These are phyloP conservation scores for Begonia peltatifolia DNA, from an alignment of 306 rosid species.

Conservation along the genomic window DNA sequence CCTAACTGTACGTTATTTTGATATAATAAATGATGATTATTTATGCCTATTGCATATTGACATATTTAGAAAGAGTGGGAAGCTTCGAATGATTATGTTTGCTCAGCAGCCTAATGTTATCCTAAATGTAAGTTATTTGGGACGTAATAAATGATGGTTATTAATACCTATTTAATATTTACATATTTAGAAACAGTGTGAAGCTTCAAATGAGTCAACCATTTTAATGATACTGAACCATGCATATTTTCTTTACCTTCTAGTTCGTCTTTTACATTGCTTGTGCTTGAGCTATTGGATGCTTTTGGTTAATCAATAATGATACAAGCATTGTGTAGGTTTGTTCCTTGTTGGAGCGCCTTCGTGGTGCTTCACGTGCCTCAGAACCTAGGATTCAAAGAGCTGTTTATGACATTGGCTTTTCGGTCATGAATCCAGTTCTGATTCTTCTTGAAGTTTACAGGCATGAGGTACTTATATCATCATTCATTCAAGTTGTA, in stretches of 20 bases:
- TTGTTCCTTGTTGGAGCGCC: slow-evolving; percentile 85
- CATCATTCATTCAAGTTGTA: neutral
- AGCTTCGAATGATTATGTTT: neutral
- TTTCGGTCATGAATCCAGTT: slow-evolving; percentile 59
- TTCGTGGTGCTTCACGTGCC: slow-evolving; percentile 89
- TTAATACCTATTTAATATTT: no score
- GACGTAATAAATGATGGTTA: neutral
- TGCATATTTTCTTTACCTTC: no score
- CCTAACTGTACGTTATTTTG: slow-evolving; percentile 33
- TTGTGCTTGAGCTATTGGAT: no score
- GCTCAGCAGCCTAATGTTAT: slow-evolving; percentile 45
- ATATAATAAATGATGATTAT: neutral
- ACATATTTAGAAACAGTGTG: neutral
- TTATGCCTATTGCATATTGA: no score
- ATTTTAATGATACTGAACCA: neutral
- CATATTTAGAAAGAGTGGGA: neutral
- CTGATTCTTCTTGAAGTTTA: slow-evolving; percentile 71
- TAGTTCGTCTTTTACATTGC: no score
- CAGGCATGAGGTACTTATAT: slow-evolving; percentile 66
- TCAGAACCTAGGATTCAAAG: slow-evolving; percentile 86
- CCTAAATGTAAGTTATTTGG: slow-evolving; percentile 34
- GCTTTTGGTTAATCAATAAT: slow-evolving; percentile 6
- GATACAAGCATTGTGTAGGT: slow-evolving; percentile 41
- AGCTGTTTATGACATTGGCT: slow-evolving; percentile 77
- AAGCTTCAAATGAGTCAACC: neutral